Evolutionary conservation across 768 basidiomycete species (phyloP).

Genomic region (Leccinum ochraceum): DNA sequence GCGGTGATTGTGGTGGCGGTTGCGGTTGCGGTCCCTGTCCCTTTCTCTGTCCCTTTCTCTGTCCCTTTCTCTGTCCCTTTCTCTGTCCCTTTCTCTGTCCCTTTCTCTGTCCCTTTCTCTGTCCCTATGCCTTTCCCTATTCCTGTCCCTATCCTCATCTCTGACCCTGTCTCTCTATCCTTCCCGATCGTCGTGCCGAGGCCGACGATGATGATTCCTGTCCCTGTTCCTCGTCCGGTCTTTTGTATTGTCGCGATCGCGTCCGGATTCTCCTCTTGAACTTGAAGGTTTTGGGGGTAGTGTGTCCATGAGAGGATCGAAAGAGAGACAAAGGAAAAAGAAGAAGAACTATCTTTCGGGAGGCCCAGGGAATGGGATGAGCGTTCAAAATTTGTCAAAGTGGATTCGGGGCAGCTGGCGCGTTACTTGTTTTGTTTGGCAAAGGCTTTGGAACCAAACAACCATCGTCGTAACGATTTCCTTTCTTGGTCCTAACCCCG

Average conservation of each 20-base stretch:
- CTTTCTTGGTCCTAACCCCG: too few species aligned
- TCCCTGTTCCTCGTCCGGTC: constrained; percentile 11
- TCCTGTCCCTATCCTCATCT: constrained; percentile 4
- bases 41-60: neutral
- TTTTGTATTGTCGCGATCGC: constrained; percentile 14
- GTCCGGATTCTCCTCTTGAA: constrained; percentile 15
- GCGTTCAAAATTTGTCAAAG: neutral
- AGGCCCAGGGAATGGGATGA: neutral
- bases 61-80: constrained; percentile 1
- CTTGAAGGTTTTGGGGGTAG: constrained; percentile 21
- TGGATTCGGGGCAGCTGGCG: too few species aligned
- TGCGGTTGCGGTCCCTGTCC: constrained; percentile 3
- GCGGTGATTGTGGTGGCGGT: constrained; percentile 2
- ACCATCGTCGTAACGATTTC: too few species aligned
- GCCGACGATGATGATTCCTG: constrained; percentile 6
- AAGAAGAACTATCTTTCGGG: neutral
- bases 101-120: neutral
- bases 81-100: neutral
- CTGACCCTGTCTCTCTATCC: constrained; percentile 6
- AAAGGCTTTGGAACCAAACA: constrained; percentile 29
- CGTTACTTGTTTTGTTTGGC: constrained; percentile 30
- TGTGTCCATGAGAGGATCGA: constrained; percentile 16
- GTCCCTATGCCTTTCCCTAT: constrained; percentile 8
- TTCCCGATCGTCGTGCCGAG: constrained; percentile 12
- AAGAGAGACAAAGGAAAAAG: neutral